Evolutionary conservation across 805 yeast genomes (phyloP), one percentile per base, ranked within the genome.

Genomic region (Lachancea meyersii): DNA sequence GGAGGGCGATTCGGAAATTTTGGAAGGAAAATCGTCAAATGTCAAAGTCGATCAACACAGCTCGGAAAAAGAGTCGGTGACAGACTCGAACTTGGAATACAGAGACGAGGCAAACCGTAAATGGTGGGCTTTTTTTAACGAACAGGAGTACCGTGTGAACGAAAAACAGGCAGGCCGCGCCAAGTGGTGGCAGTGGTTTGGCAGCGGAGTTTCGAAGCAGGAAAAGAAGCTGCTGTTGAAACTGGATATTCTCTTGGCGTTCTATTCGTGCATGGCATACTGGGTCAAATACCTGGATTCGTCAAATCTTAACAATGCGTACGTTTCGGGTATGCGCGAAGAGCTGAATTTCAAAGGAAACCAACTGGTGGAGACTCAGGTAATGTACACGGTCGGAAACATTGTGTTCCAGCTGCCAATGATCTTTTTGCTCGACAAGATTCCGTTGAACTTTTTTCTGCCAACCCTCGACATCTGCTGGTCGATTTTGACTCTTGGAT

Each of bases 211-310:
- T 30, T 63, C 82, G 1, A 58, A 68, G 46, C 73, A 62, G 1
- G 69, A 65, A 38, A 69, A 68, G 44, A 63, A 63, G 40, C 57
- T 76, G 31, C 50, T 76, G 16, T 42, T 65, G 40, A 79, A 79
- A 51, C 53, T 79, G 17, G 84, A 79, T 51, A 47, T 75, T 11
- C 54, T 76, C 34, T 58, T 80, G 38, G 67, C 78, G 3, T 65
- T 71, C 35, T 76, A 77, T 49, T 69, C 82, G 0, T 73, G 79
- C 57, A 60, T 78, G 45, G 78, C 77, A 1, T 80, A 80, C 58
- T 82, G 84, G 84, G 76, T 80, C 44, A 80, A 79, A 53, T 75
- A 73, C 49, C 60, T 81, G 42, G 86, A 81, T 51, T 75, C 72
- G 43, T 66, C 75, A 23, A 81, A 81, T 57, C 58, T 81, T 43